Base-by-base conservation (phyloP, 1,284 basidiomycete genomes). In the Chalciporus sp. region DNA sequence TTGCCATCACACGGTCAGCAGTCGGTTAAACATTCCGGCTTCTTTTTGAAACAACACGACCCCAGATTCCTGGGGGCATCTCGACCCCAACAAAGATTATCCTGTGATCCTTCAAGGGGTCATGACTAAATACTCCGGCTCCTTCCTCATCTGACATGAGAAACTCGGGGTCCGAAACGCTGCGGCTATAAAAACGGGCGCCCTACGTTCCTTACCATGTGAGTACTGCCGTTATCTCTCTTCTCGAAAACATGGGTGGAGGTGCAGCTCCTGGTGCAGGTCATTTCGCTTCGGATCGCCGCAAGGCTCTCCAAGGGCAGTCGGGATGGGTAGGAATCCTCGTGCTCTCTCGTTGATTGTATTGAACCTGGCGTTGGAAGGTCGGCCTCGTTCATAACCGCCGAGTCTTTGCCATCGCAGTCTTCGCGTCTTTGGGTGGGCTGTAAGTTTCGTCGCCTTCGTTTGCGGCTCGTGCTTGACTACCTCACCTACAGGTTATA, bases 381-480 rank as follows among this genome's bases (percentile, higher is more conserved):
- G 78, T 76, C 53, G 86, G 84, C 3, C 72, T 88, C 35, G 71
- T 88, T 14, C 79, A 82, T 56, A 88, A 88, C 63, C 73, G 77
- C 31, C 77, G 76, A 56, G 71, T 86, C 37, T 86, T 88, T 59
- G 71, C 77, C 17, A 85, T 86, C 49, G 81, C 85, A 11, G 77
- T 89, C n/a, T 88, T 88, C 62, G 86, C 86, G 4, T 87, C 85
- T 12, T 74, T 88, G 26, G 86, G 86, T 68, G 86, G 86, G 60
- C 63, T 88, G 84, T 86, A 65, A 72, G 84, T 74, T 17, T 10
- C 26, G n/a, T 35, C n/a, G 41, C 8, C 39, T 33, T 20, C n/a
- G 23, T 16, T 41, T 39, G 27, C 14, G 28, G 35, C 53, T 27
- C 17, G 35, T 54, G 23, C 41, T 47, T 45, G 55, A 51, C 10